phyloP scores from a whole-genome alignment of 306 rosid genomes.

The Ormosia semicastrata region DNA sequence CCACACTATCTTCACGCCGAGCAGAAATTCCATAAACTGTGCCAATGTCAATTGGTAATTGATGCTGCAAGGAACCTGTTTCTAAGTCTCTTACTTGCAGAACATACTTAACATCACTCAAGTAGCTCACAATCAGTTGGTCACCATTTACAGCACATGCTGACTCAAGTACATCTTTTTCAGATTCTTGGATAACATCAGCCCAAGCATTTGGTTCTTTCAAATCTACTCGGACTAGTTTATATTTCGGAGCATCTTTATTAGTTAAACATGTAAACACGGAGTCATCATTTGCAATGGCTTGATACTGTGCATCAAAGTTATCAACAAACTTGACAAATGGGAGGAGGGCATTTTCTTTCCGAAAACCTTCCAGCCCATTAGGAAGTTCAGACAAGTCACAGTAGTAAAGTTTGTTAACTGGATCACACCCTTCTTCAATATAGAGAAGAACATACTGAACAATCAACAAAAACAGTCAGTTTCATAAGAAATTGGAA shows the following conservation, averaged over 20 bases:
- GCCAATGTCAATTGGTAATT: slow-evolving; percentile 88
- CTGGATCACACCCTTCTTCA: slow-evolving; percentile 84
- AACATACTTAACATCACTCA: slow-evolving; percentile 89
- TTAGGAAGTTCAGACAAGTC: slow-evolving; percentile 68
- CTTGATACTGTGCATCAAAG: slow-evolving; percentile 67
- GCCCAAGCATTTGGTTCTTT: slow-evolving; percentile 73
- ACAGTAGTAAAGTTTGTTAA: slow-evolving; percentile 84
- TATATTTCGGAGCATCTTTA: slow-evolving; percentile 92
- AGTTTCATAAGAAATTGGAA: not conserved
- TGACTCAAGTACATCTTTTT: slow-evolving; percentile 76
- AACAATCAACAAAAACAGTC: slow-evolving; percentile 26
- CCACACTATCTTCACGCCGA: slow-evolving; percentile 61
- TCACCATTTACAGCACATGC: slow-evolving; percentile 76
- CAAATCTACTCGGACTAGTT: slow-evolving; percentile 78
- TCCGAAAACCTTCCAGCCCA: slow-evolving; percentile 68
- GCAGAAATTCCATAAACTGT: slow-evolving; percentile 71
- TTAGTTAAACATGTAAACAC: slow-evolving; percentile 77
- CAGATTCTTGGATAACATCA: slow-evolving; percentile 74
- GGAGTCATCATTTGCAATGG: slow-evolving; percentile 78
- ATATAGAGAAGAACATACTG: slow-evolving; percentile 69
- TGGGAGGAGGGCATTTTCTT: slow-evolving; percentile 63
- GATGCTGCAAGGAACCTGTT: slow-evolving; percentile 79
- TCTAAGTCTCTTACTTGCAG: slow-evolving; percentile 81
- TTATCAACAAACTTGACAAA: slow-evolving; percentile 71
- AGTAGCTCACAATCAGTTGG: slow-evolving; percentile 76